Conservation (phyloP, 345 rosid species). For the Sisymbrium altissimum region DNA sequence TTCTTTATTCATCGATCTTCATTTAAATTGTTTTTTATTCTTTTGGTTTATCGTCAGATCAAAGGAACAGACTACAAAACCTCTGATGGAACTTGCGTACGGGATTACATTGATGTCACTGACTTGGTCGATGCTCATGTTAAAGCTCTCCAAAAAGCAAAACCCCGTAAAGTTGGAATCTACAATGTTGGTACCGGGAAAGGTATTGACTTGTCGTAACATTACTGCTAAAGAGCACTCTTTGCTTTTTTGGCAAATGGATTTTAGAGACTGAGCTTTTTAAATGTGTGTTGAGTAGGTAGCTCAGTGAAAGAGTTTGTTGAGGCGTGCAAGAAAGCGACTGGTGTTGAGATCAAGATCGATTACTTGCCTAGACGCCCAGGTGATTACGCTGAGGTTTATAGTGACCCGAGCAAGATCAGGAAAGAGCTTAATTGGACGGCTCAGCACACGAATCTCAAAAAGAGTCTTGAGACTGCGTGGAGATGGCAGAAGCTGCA, state of each 20-base stretch:
- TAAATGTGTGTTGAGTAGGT: constrained; percentile 35
- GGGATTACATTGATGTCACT: constrained; percentile 58
- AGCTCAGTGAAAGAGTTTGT: constrained; percentile 65
- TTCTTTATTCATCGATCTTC: constrained; percentile 21
- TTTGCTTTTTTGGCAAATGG: not conserved
- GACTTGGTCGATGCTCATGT: constrained; percentile 67
- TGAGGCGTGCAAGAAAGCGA: constrained; percentile 61
- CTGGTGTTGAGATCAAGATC: constrained; percentile 51
- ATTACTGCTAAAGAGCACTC: not conserved
- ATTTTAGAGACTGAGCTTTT: not conserved
- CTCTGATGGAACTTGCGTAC: constrained; percentile 51
- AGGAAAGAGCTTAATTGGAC: constrained; percentile 57
- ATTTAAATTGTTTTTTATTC: not conserved
- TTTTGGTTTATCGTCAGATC: constrained; percentile 26
- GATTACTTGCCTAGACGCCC: constrained; percentile 53
- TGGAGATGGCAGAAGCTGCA: constrained; percentile 72
- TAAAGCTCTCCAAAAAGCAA: constrained; percentile 54
- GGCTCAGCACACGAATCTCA: constrained; percentile 49
- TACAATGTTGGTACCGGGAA: constrained; percentile 62
- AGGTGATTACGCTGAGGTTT: constrained; percentile 65
- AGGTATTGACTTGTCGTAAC: constrained; percentile 31
- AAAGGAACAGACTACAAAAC: constrained; percentile 69
- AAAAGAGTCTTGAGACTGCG: constrained; percentile 49
- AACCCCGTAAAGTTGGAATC: constrained; percentile 51
- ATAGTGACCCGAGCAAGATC: constrained; percentile 54